Conservation (phyloP, 169 alveolate genomes). For the Plasmodium vinckei region DNA sequence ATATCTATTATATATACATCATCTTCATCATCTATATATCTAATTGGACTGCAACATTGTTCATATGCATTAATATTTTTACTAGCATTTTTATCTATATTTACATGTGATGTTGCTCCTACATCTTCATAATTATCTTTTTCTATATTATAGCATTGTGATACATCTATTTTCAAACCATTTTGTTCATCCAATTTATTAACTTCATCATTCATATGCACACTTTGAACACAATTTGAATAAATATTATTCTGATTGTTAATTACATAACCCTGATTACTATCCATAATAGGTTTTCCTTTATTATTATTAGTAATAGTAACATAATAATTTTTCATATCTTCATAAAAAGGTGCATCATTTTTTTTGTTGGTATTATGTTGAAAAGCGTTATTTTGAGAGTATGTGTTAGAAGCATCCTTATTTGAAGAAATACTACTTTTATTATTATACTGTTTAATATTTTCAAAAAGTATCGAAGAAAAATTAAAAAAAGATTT, state of each 20-base stretch:
- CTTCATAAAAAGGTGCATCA: background rate
- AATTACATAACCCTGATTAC: background rate
- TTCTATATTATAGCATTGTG: background rate
- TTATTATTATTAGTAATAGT: background rate
- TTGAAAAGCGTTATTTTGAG: background rate
- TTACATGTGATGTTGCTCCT: background rate
- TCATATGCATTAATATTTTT: background rate
- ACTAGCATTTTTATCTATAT: background rate
- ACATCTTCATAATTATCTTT: background rate
- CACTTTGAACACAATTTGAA: too few relatives aligned
- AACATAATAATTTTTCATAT: background rate
- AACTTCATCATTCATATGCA: background rate
- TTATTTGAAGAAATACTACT: background rate
- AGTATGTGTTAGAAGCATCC: background rate
- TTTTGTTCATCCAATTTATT: background rate
- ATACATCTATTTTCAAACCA: too few relatives aligned
- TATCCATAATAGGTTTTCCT: background rate
- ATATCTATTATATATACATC: constrained; percentile 37
- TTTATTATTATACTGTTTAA: constrained; percentile 15
- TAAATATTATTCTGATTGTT: background rate
- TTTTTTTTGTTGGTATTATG: background rate
- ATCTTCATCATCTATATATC: constrained; percentile 74
- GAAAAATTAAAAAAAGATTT: constrained; percentile 55
- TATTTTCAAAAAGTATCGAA: constrained; percentile 48
- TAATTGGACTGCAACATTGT: background rate